Conservation (phyloP, 805 yeast species). For the Ogataea dorogensis region DNA sequence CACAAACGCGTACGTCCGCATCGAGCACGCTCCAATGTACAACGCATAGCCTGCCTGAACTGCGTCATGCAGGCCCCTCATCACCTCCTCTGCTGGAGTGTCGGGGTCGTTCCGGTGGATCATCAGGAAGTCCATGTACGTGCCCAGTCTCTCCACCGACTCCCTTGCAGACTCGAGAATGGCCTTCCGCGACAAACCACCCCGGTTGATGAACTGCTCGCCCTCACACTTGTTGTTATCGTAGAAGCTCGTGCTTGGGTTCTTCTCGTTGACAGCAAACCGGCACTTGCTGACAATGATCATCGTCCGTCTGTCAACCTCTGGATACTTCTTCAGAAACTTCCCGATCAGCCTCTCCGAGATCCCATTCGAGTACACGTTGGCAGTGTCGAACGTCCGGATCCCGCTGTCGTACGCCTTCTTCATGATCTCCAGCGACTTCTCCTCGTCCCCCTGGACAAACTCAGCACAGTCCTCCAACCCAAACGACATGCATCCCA, state of each 20-base stretch:
- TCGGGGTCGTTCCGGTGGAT: constrained; percentile 53
- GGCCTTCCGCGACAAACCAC: constrained; percentile 46
- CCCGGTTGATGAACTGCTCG: constrained; percentile 31
- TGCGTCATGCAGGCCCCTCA: constrained; percentile 55
- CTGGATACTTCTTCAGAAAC: constrained; percentile 48
- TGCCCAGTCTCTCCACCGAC: constrained; percentile 48
- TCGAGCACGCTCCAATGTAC: constrained; percentile 62
- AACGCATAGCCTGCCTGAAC: constrained; percentile 46
- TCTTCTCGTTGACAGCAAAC: constrained; percentile 30
- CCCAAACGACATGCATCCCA: constrained; percentile 58
- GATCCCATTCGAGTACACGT: constrained; percentile 45
- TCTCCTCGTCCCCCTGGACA: constrained; percentile 47
- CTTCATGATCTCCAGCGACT: constrained; percentile 42
- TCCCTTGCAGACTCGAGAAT: constrained; percentile 42
- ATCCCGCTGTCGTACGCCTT: constrained; percentile 46
- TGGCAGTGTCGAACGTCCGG: constrained; percentile 53
- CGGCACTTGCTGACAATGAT: constrained; percentile 52
- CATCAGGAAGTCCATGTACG: constrained; percentile 52
- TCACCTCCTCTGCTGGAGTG: constrained; percentile 51
- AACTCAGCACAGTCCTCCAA: constrained; percentile 41
- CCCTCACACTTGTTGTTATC: constrained; percentile 23
- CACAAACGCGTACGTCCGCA: constrained; percentile 55
- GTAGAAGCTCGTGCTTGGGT: constrained; percentile 3
- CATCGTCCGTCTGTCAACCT: constrained; percentile 51
- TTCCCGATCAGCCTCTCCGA: constrained; percentile 53